Evolutionary conservation across 2,329 filamentous ascomycete genomes (phyloP), one percentile per base, ranked within the genome.

Genomic region (Apiospora aurea): DNA sequence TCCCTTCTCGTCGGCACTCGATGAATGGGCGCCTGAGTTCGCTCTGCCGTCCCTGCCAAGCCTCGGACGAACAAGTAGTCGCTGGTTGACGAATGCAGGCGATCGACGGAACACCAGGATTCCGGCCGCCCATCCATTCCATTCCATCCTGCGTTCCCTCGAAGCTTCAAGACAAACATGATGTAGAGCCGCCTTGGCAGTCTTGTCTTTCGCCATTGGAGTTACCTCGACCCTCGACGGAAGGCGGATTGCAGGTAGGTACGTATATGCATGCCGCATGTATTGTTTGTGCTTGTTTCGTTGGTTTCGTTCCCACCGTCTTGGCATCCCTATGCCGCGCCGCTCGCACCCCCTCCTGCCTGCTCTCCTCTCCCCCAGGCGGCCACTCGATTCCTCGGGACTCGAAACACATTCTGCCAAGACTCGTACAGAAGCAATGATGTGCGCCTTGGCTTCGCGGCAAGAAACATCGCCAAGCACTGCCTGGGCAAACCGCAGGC

Each of bases 61-160:
- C 57, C 57, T 64, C 18, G 16, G 57, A 41, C 57, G n/a, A 43
- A 43, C 57, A 8, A 64, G 57, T 41, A 34, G 41, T 64, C 34
- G 57, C 29, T 41, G 57, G 34, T 64, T 41, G 57, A 24, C 29
- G 57, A 64, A 64, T 64, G 57, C 57, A 41, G 34, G 57, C 41
- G 57, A 64, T 64, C 57, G 57, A 64, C 57, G 57, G 57, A 64
- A 64, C 57, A 41, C 57, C 57, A 64, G 57, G 34, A n/a, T 64
- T 64, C 57, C 57, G 57, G 57, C 34, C 46, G 46, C 46, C 44
- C 18, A 18, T 16, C 41, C 44, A 14, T 16, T 14, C 44, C 44
- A 46, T 13, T 38, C 34, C 53, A 21, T 21, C 53, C 53, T 61
- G 29, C 57, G 57, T 64, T 41, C 34, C 57, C 41, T 11, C 10